Conservation (phyloP, 2,329 filamentous ascomycete genomes). For the Colletotrichum tanaceti region DNA sequence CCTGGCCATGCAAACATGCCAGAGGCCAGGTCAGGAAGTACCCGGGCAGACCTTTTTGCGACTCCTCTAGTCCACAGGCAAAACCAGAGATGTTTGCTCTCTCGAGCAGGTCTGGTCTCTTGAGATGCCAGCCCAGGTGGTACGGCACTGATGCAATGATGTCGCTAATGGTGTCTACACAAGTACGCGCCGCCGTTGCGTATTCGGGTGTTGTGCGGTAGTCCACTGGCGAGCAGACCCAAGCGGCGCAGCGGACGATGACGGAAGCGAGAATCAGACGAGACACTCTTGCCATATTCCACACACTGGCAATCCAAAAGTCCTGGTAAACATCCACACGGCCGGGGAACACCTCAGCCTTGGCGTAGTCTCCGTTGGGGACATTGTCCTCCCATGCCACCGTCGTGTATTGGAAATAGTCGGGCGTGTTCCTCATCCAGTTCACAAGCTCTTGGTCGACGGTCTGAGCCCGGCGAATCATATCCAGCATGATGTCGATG, state of each 20-base stretch:
- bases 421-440: slow-evolving; percentile 64
- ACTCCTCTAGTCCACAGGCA: slow-evolving; percentile 61
- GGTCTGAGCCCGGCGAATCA: slow-evolving; percentile 63
- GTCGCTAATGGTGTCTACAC: slow-evolving; percentile 66
- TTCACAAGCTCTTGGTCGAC: slow-evolving; percentile 63
- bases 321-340: slow-evolving; percentile 70
- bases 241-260: slow-evolving; percentile 69
- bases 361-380: slow-evolving; percentile 62
- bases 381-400: slow-evolving; percentile 68
- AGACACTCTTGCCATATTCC: slow-evolving; percentile 66
- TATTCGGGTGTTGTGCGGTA: slow-evolving; percentile 73
- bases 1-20: slow-evolving; percentile 64
- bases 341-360: slow-evolving; percentile 69
- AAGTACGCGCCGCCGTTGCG: slow-evolving; percentile 63
- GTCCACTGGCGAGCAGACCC: slow-evolving; percentile 70
- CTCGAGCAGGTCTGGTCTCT: slow-evolving; percentile 55
- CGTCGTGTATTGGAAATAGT: slow-evolving; percentile 62
- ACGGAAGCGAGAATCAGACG: slow-evolving; percentile 67
- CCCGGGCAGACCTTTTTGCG: slow-evolving; percentile 65
- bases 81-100: slow-evolving; percentile 58
- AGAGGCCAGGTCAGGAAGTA: slow-evolving; percentile 72
- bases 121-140: slow-evolving; percentile 69
- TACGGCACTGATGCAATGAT: slow-evolving; percentile 72
- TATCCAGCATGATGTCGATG: slow-evolving; percentile 61
- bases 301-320: slow-evolving; percentile 68